A percentile compares a stretch with the other conserved stretches of the same genome.
These are phyloP conservation scores for Ceratocystis ficicola DNA, from an alignment of 2,329 filamentous ascomycete species.

Conservation along the genomic window DNA sequence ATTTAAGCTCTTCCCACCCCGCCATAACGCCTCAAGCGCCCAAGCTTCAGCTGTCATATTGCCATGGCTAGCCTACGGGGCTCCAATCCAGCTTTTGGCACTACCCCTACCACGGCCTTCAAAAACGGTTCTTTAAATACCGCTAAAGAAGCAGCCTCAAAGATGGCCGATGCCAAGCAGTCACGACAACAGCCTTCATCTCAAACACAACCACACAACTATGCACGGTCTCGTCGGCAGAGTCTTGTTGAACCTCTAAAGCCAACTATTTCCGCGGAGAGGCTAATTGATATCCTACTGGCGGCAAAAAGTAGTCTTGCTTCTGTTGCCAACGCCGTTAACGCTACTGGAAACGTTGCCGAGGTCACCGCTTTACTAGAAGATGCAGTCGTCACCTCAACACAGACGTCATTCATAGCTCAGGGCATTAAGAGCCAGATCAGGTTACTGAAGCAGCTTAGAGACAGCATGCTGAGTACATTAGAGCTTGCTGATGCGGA, in stretches of 20 bases:
- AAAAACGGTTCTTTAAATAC: constrained; percentile 19
- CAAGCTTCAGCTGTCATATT: too few species aligned
- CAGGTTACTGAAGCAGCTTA: constrained; percentile 40
- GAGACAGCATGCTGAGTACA: constrained; percentile 40
- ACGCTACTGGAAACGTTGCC: constrained; percentile 68
- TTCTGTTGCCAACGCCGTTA: constrained; percentile 69
- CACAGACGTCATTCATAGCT: constrained; percentile 56
- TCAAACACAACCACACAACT: background rate
- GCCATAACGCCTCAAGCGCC: background rate
- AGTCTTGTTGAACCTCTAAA: constrained; percentile 15
- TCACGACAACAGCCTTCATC: background rate
- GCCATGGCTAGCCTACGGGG: constrained; percentile 12
- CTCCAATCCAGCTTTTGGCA: constrained; percentile 6
- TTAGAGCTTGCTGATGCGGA: constrained; percentile 48
- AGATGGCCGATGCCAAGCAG: background rate
- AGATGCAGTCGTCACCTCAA: constrained; percentile 60
- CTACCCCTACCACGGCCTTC: constrained; percentile 15
- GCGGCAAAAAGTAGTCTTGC: constrained; percentile 78
- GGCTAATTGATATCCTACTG: constrained; percentile 71
- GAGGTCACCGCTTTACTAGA: constrained; percentile 67
- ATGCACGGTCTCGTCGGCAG: constrained; percentile 14
- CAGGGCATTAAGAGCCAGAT: constrained; percentile 48
- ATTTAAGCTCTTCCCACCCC: background rate
- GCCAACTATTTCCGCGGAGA: constrained; percentile 43
- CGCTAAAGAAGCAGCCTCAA: constrained; percentile 12